A percentile compares a stretch with the other conserved stretches of the same genome.
Evolutionary conservation across 2,329 filamentous ascomycete genomes (phyloP).

Genomic region (Trichoderma semiorbis): DNA sequence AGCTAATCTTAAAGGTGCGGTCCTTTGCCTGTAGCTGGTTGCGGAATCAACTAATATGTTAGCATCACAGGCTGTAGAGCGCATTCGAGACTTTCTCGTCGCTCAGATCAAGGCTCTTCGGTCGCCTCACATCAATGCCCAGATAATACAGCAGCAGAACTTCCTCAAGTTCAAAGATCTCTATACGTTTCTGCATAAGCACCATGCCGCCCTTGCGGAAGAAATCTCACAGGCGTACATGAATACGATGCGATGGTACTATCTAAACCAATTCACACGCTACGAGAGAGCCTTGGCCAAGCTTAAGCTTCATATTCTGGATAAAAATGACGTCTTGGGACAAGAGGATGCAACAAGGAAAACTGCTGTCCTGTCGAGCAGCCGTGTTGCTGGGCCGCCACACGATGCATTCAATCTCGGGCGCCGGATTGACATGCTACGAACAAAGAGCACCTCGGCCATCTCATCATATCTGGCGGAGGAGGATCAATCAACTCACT

Average conservation of each 20-base stretch:
- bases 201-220: conserved; percentile 78
- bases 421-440: conserved; percentile 77
- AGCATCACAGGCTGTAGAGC: conserved; percentile 67
- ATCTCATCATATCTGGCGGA: conserved; percentile 87
- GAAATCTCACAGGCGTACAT: conserved; percentile 92
- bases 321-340: conserved; percentile 79
- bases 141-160: conserved; percentile 91
- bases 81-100: conserved; percentile 91
- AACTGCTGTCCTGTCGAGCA: conserved; percentile 52
- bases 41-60: conserved; percentile 14
- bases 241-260: conserved; percentile 99
- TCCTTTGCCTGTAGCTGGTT: not conserved
- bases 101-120: conserved; percentile 90
- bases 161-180: conserved; percentile 87
- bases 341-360: conserved; percentile 70
- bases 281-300: conserved; percentile 83
- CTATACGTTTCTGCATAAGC: conserved; percentile 77
- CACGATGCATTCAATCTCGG: conserved; percentile 91
- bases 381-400: conserved; percentile 48
- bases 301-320: conserved; percentile 76
- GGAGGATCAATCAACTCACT: conserved; percentile 80
- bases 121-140: conserved; percentile 94
- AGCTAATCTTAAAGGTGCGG: conserved; percentile 74
- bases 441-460: conserved; percentile 68
- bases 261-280: conserved; percentile 82